phyloP scores from a whole-genome alignment of 139 green algal genomes.

The Asterochloris erici region DNA sequence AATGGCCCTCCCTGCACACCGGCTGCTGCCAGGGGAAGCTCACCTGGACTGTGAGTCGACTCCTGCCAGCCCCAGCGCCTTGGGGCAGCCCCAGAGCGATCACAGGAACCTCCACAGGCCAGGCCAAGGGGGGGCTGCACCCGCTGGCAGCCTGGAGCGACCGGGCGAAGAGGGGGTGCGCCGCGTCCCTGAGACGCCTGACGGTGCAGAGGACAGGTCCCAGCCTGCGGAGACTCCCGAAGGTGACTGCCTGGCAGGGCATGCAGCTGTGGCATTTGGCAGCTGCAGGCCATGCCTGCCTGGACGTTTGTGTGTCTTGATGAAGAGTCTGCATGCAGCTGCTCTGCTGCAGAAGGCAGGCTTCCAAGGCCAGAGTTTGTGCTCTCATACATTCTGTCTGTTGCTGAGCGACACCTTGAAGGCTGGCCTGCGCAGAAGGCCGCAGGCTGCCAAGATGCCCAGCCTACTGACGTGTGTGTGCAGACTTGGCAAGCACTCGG shows the following conservation, averaged over 20 bases:
- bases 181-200: conserved; percentile 14
- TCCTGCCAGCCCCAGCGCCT: no score
- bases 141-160: no score
- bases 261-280: neutral
- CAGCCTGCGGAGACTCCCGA: conserved; percentile 6
- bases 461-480: neutral
- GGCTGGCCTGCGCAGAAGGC: neutral
- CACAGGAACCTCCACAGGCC: no score
- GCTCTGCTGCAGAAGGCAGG: neutral
- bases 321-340: neutral
- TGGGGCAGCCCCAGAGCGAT: no score
- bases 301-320: neutral
- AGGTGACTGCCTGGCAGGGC: neutral
- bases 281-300: neutral
- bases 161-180: no score
- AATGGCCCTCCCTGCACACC: no score
- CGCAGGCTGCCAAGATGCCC: neutral
- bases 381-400: neutral
- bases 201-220: conserved; percentile 6
- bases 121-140: no score
- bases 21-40: no score
- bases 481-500: conserved; percentile 3
- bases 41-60: no score
- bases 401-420: neutral
- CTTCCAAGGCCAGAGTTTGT: neutral